phyloP scores from a whole-genome alignment of 768 basidiomycete species.

The Ramaria rubella region DNA sequence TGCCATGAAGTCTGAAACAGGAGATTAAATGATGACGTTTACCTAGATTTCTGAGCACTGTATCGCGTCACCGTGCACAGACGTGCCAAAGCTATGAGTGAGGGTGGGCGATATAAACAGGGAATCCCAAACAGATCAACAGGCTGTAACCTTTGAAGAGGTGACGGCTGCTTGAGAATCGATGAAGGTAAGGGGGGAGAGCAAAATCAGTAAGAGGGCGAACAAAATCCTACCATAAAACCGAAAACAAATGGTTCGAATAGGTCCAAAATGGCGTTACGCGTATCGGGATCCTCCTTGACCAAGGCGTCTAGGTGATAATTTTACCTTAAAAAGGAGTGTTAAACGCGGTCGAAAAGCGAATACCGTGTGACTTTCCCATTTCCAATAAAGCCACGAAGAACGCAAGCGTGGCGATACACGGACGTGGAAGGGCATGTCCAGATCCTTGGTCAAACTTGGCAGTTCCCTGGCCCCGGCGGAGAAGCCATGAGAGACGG shows the following conservation, averaged over 20 bases:
- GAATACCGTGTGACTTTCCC: background rate
- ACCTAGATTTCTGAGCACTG: no score
- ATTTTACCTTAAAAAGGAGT: no score
- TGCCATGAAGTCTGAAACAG: no score
- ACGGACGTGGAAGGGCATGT: background rate
- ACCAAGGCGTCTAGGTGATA: background rate
- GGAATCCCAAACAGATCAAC: background rate
- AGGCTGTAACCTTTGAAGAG: background rate
- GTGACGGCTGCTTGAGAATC: background rate
- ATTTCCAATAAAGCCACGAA: background rate
- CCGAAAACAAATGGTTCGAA: background rate
- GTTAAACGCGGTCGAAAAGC: background rate
- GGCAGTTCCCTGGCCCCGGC: background rate
- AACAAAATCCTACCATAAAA: background rate
- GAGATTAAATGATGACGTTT: no score
- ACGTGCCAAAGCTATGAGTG: background rate
- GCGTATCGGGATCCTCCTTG: background rate
- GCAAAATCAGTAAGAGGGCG: background rate
- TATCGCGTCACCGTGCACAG: slow-evolving; percentile 1
- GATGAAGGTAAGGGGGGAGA: background rate
- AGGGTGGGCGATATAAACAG: background rate
- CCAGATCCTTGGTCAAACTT: background rate
- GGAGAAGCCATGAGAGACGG: background rate
- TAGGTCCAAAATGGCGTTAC: slow-evolving; percentile 2
- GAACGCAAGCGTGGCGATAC: no score